Evolutionary conservation across 2,329 filamentous ascomycete species (phyloP), one percentile per base, ranked within the genome.

Genomic region (Penicillium sp.): DNA sequence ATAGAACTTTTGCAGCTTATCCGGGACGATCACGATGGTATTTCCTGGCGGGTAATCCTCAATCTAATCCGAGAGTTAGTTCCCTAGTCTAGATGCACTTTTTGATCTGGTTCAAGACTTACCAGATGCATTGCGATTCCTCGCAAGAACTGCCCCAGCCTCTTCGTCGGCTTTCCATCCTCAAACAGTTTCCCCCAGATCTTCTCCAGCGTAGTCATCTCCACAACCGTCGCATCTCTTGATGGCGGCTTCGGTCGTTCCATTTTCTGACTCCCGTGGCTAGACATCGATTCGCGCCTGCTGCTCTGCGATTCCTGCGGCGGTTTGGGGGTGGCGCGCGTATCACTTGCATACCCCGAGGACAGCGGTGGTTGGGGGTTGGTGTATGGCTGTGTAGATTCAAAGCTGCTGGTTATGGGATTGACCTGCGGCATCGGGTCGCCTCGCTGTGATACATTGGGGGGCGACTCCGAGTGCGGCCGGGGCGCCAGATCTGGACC

Each of bases 121-220:
- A 92, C 90, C 69, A 96, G 78, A 71, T 92, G 88, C 55, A 86
- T 82, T 12, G 90, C 91, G 58, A 96, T 79, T 0, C 90, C 90
- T 57, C 87, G 82, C 51, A 96, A 77, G 41, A 95, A 87, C 64
- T 92, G 85, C 0, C 85, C 84, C 15, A 94, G 81, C 54, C 90
- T 82, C 50, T 81, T 75, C 0, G 91, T 93, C 0, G 90, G 86
- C 57, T 84, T 82, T 0, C 88, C 89, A 31, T 87, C 81, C 2
- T 81, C 86, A 70, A 96, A 96, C 2, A 96, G 74, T 10, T 81
- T 81, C 5, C 90, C 89, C 92, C 92, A 96, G 70, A 88, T 88
- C 70, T 84, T 85, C 71, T 93, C 90, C 31, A 90, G 75, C 1
- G 84, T 84, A 1, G 84, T 87, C 61, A 82, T 72, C 60, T 86